Evolutionary conservation across 345 rosid genomes (phyloP).

Genomic region (Erodium maritimum): DNA sequence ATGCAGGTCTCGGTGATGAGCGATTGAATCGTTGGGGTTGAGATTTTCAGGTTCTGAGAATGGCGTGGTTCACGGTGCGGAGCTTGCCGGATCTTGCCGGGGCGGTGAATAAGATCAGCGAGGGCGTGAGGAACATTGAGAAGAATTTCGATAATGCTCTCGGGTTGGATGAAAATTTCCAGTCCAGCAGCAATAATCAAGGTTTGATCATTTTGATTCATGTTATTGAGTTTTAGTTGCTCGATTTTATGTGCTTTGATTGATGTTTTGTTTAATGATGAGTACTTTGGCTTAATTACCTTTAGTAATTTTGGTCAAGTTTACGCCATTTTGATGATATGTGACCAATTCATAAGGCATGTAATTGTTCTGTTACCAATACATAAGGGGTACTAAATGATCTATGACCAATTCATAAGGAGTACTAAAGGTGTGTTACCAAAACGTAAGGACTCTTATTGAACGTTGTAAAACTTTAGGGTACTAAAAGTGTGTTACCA

Average conservation of each 20-base stretch:
- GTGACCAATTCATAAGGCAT: too few species aligned
- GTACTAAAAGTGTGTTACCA: too few species aligned
- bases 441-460: too few species aligned
- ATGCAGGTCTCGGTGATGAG: neutral
- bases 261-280: neutral
- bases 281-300: too few species aligned
- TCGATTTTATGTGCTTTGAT: neutral
- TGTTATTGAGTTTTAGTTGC: neutral
- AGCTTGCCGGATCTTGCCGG: conserved; percentile 95
- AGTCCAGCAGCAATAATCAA: conserved; percentile 32
- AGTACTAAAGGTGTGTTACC: too few species aligned
- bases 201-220: conserved; percentile 22
- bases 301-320: too few species aligned
- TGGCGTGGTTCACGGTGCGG: conserved; percentile 98
- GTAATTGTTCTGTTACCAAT: too few species aligned
- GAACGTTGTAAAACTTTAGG: too few species aligned
- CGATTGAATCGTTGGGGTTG: neutral
- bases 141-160: conserved; percentile 96
- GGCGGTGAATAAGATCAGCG: conserved; percentile 94
- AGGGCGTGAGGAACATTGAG: conserved; percentile 97
- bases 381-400: too few species aligned
- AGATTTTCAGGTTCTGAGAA: conserved; percentile 9
- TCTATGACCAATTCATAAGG: too few species aligned
- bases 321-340: too few species aligned
- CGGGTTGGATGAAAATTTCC: conserved; percentile 76